phyloP scores from a whole-genome alignment of 768 basidiomycete genomes.

The Exsudoporus frostii region DNA sequence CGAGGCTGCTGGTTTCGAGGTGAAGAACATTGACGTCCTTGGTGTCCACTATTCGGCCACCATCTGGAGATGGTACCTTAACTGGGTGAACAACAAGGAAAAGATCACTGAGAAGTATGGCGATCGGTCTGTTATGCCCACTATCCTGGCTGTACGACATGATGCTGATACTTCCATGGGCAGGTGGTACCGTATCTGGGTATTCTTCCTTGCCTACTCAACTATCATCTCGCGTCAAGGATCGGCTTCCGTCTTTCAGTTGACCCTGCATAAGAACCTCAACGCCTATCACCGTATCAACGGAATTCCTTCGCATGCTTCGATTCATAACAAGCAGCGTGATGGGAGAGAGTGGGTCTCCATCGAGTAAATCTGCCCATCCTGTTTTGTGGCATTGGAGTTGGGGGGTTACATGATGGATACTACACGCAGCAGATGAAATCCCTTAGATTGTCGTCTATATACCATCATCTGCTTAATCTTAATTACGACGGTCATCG shows the following conservation, averaged over 20 bases:
- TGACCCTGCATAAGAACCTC: slow-evolving; percentile 97
- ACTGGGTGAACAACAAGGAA: slow-evolving; percentile 94
- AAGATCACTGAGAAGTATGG: slow-evolving; percentile 88
- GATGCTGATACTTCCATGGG: background rate
- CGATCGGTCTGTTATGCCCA: slow-evolving; percentile 46
- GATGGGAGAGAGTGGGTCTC: slow-evolving; percentile 27
- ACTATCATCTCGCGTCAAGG: slow-evolving; percentile 89
- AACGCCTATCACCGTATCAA: slow-evolving; percentile 92
- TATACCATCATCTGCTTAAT: slow-evolving; percentile 28
- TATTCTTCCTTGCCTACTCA: slow-evolving; percentile 93
- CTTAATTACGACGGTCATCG: slow-evolving; percentile 9
- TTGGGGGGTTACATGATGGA: background rate
- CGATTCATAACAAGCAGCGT: slow-evolving; percentile 58
- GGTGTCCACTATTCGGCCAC: slow-evolving; percentile 97
- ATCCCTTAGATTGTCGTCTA: slow-evolving; percentile 8
- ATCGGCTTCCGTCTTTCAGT: slow-evolving; percentile 89
- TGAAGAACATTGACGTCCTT: slow-evolving; percentile 94
- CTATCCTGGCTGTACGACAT: too few relatives aligned
- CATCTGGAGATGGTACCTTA: slow-evolving; percentile 89
- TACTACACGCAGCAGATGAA: slow-evolving; percentile 9
- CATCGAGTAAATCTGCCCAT: slow-evolving; percentile 18
- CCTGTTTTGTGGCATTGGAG: background rate
- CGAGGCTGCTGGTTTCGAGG: slow-evolving; percentile 91
- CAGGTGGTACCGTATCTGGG: slow-evolving; percentile 92
- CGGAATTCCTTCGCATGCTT: slow-evolving; percentile 78